These are phyloP conservation scores for Neospora caninum DNA, from an alignment of 169 alveolate species.

Conservation along the genomic window DNA sequence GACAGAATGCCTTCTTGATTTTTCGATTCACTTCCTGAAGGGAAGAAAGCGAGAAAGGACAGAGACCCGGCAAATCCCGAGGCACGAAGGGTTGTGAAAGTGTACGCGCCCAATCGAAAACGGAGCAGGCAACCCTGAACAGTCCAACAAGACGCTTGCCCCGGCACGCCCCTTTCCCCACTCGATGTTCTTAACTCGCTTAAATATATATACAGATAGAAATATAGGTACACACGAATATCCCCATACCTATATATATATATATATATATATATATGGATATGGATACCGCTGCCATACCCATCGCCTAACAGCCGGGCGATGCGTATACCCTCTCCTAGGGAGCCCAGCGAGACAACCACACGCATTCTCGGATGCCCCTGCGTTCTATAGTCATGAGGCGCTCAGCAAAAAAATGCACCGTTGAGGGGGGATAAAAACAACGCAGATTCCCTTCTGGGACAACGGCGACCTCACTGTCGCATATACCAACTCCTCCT, in stretches of 20 bases:
- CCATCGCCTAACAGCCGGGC: too few species aligned
- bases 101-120: background rate
- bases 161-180: background rate
- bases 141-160: background rate
- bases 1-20: conserved; percentile 96
- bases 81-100: background rate
- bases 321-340: too few species aligned
- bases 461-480: background rate
- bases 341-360: too few species aligned
- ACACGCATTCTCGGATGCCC: too few species aligned
- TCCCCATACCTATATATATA: too few species aligned
- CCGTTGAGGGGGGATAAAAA: background rate
- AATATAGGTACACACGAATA: too few species aligned
- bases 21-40: conserved; percentile 90
- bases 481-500: background rate
- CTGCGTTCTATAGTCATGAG: too few species aligned
- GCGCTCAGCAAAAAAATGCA: too few species aligned
- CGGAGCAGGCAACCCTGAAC: background rate
- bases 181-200: background rate
- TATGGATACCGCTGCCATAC: too few species aligned
- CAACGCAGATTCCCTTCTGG: background rate
- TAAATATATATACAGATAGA: too few species aligned
- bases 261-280: background rate
- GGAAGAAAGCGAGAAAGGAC: background rate
- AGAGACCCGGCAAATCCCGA: background rate